phyloP scores from a whole-genome alignment of 2,329 filamentous ascomycete species.

The Colletotrichum zoysiae region DNA sequence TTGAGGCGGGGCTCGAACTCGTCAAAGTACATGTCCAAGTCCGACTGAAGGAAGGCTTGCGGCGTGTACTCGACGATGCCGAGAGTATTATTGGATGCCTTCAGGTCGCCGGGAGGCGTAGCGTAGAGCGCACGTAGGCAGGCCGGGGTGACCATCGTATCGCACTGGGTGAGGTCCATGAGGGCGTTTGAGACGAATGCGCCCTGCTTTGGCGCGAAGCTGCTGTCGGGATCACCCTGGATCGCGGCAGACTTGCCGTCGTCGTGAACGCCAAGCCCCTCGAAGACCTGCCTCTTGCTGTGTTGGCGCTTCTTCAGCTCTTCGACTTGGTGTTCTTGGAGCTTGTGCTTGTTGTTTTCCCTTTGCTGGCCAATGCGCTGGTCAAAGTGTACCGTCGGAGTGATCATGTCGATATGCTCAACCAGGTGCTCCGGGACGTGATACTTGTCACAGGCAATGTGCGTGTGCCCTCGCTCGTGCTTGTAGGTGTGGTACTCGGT shows the following conservation, averaged over 20 bases:
- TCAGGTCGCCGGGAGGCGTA: conserved; percentile 54
- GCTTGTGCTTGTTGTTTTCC: conserved; percentile 43
- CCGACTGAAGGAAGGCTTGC: conserved; percentile 63
- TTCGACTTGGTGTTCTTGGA: conserved; percentile 44
- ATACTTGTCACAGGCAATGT: conserved; percentile 58
- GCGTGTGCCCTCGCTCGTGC: conserved; percentile 52
- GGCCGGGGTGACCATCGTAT: conserved; percentile 67
- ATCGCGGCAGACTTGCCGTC: conserved; percentile 45
- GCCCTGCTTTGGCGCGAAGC: conserved; percentile 50
- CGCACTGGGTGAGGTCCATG: conserved; percentile 56
- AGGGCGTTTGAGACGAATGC: conserved; percentile 48
- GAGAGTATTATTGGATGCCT: conserved; percentile 57
- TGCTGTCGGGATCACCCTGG: conserved; percentile 46
- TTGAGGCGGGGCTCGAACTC: conserved; percentile 57
- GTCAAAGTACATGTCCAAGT: conserved; percentile 63
- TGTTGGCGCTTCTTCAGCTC: conserved; percentile 46
- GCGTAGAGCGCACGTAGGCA: conserved; percentile 65
- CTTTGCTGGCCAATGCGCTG: conserved; percentile 47
- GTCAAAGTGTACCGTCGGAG: conserved; percentile 56
- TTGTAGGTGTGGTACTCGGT: conserved; percentile 66
- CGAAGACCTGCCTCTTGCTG: conserved; percentile 29
- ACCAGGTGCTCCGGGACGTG: conserved; percentile 54
- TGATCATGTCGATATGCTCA: conserved; percentile 57
- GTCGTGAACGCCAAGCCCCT: conserved; percentile 39
- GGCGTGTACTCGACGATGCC: conserved; percentile 66